Evolutionary conservation across 805 yeast species (phyloP).

Genomic region (Hanseniaspora meyeri): DNA sequence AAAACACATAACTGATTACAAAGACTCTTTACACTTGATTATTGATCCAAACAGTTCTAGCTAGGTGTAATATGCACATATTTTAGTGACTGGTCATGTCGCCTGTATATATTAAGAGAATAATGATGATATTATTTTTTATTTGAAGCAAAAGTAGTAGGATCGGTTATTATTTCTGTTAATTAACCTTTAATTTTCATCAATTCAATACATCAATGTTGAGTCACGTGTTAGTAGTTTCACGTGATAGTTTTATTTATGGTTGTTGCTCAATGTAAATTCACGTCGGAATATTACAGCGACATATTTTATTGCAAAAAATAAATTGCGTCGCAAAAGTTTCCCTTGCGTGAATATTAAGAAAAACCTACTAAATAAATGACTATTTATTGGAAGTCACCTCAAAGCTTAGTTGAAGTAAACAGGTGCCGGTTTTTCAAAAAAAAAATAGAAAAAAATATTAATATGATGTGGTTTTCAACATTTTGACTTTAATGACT

Average conservation of each 20-base stretch:
- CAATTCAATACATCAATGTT: too few species aligned
- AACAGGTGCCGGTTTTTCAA: neutral
- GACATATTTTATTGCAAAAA: neutral
- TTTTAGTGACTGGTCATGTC: neutral
- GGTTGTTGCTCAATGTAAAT: neutral
- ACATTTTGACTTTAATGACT: neutral
- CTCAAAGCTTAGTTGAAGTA: neutral
- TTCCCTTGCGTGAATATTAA: neutral
- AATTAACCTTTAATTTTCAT: too few species aligned
- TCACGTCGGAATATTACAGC: neutral
- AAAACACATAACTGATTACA: constrained; percentile 19
- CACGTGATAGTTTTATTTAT: neutral
- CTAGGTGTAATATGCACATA: neutral
- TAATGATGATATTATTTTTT: neutral
- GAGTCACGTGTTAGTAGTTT: neutral
- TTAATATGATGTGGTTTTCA: neutral
- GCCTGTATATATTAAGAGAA: neutral
- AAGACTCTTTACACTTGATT: constrained; percentile 5
- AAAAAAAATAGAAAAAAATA: too few species aligned
- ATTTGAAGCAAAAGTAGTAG: neutral
- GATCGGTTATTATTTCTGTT: neutral
- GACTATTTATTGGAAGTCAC: neutral
- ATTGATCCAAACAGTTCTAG: neutral
- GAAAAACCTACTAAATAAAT: neutral
- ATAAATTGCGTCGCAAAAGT: neutral